phyloP scores from a whole-genome alignment of 2,329 filamentous ascomycete genomes.

The Colletotrichum sidae region DNA sequence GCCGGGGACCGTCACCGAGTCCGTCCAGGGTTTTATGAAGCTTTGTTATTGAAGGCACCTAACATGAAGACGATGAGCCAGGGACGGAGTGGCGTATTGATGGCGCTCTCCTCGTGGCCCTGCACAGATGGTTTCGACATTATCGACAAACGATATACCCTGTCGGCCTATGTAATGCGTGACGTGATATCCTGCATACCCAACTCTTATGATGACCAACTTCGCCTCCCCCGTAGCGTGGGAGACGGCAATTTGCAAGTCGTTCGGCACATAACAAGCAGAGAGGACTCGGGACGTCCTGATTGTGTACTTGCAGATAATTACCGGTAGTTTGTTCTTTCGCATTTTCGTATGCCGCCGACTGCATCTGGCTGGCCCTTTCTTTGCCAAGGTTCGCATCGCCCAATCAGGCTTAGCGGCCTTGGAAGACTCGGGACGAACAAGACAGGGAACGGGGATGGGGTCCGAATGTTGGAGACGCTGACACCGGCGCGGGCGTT shows the following conservation, averaged over 20 bases:
- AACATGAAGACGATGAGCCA: background rate
- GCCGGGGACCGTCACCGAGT: conserved; percentile 1
- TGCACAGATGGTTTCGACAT: background rate
- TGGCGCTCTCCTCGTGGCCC: conserved; percentile 14
- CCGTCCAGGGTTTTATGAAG: conserved; percentile 8
- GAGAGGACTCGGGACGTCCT: no score
- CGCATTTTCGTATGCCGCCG: no score
- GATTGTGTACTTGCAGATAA: no score
- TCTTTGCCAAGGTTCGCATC: conserved; percentile 8
- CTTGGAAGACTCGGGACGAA: conserved; percentile 10
- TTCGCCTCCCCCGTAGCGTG: no score
- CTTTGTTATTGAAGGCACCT: conserved; percentile 1
- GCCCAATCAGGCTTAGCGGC: conserved; percentile 21
- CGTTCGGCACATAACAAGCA: no score
- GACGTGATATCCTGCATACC: no score
- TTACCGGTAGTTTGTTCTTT: no score
- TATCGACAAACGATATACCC: conserved; percentile 22
- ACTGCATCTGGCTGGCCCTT: no score
- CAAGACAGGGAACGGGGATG: conserved; percentile 16
- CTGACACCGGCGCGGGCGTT: background rate
- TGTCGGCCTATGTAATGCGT: conserved; percentile 2
- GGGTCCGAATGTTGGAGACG: conserved; percentile 2
- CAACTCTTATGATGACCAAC: no score
- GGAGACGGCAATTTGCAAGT: no score
- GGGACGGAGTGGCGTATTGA: conserved; percentile 3